Evolutionary conservation across 176 grass and related monocot genomes (phyloP), one percentile per base, ranked within the genome.

Genomic region (Avena atlantica): DNA sequence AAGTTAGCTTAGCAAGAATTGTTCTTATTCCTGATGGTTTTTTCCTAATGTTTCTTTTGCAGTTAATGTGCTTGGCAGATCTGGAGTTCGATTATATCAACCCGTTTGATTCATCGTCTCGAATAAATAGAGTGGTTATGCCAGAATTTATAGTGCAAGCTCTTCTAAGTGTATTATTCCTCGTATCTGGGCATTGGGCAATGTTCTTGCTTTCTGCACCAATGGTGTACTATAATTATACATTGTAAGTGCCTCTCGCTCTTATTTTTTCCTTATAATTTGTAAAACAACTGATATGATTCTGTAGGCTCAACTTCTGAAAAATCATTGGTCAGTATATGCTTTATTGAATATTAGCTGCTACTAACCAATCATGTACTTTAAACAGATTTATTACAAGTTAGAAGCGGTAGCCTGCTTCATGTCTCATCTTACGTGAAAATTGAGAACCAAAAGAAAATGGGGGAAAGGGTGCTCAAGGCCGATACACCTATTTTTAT

Each of bases 81-180:
- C 92, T 98, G 31, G 97, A 98, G 80, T 98, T 98, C 21, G 97
- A 98, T 50, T 95, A 98, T 85, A 98, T 98, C 89, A 98, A 98
- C 42, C 92, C 92, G 1, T 98, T 93, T 70, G 97, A 98, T 87
- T 94, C 92, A 21, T 86, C 97, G 4, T 94, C 90, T 40, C 85
- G 90, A 49, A 98, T 98, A 91, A 98, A 96, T 87, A 98, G 93
- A 86, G 92, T 93, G 34, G 88, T 96, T 80, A 86, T 94, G 78
- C 94, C 94, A 24, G 97, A 98, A 81, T 98, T 96, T 79, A 53
- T 85, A 70, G 76, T 94, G 9, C 94, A 96, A 94, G 92, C 88
- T 76, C 57, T 85, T 60, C 74, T 98, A 58, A 92, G 85, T 74
- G 72, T 91, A 20, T 80, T 98, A 12, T 94, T 98, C 79, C 90